Evolutionary conservation across 768 basidiomycete species (phyloP).

Genomic region (Boletus rufocinnamomeus): DNA sequence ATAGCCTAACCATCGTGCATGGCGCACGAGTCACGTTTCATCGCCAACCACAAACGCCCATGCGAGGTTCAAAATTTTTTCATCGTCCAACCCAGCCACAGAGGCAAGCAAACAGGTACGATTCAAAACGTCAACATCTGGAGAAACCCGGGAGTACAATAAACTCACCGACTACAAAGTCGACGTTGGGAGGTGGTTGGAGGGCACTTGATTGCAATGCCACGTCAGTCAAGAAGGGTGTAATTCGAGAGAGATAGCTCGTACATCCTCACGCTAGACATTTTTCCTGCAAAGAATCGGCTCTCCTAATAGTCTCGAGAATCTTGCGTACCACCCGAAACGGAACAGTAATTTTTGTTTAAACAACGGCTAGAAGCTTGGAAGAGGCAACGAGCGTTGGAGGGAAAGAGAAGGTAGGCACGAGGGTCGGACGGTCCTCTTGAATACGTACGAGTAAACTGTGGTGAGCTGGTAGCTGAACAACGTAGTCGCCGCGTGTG

Average conservation of each 20-base stretch:
- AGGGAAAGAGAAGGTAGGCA: constrained; percentile 1
- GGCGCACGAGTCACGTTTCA: constrained; percentile 13
- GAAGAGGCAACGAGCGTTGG: constrained; percentile 1
- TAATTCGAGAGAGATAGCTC: constrained; percentile 18
- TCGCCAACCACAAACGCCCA: neutral
- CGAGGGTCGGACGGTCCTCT: neutral
- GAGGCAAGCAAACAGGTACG: constrained; percentile 1
- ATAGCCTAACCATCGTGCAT: constrained; percentile 53
- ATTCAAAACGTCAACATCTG: constrained; percentile 2
- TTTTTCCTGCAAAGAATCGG: constrained; percentile 16
- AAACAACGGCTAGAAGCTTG: neutral
- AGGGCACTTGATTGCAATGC: constrained; percentile 55
- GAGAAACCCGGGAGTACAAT: neutral
- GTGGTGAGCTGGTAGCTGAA: neutral
- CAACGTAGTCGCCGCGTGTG: constrained; percentile 22
- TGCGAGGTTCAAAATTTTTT: neutral
- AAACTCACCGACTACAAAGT: constrained; percentile 76
- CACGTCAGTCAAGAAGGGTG: constrained; percentile 8
- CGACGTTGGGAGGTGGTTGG: constrained; percentile 86
- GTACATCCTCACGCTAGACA: constrained; percentile 51
- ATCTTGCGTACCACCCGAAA: constrained; percentile 6
- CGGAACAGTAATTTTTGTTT: neutral
- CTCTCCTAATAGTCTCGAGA: neutral
- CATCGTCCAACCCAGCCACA: neutral
- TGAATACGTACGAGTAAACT: constrained; percentile 13